These are phyloP conservation scores for Metschnikowia aberdeeniae DNA, from an alignment of 805 yeast genomes.

Conservation along the genomic window DNA sequence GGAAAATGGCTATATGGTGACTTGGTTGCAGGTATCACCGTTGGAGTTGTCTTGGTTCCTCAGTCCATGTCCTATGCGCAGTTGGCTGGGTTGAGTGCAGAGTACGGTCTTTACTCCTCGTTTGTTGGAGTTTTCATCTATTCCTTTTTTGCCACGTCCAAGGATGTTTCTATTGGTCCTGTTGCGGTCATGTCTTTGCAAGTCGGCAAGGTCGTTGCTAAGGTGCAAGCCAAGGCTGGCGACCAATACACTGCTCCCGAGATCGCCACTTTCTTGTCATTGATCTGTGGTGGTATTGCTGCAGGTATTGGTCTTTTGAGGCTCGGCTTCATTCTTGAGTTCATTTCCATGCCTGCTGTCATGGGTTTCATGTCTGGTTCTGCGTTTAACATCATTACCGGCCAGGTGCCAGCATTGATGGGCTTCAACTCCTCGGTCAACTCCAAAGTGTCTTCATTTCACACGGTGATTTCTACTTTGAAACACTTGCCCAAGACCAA, in stretches of 20 bases:
- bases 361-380: conserved; percentile 95
- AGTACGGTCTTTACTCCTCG: conserved; percentile 87
- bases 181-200: conserved; percentile 94
- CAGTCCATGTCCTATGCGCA: conserved; percentile 95
- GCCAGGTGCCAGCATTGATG: conserved; percentile 85
- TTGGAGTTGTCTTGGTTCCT: conserved; percentile 89
- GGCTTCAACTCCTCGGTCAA: conserved; percentile 66
- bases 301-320: conserved; percentile 78
- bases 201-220: conserved; percentile 70
- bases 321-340: conserved; percentile 83
- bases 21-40: conserved; percentile 87
- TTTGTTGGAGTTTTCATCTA: conserved; percentile 88
- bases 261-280: conserved; percentile 75
- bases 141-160: conserved; percentile 89
- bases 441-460: conserved; percentile 68
- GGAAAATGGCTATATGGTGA: conserved; percentile 75
- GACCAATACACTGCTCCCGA: conserved; percentile 55
- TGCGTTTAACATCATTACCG: conserved; percentile 74
- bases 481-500: conserved; percentile 66
- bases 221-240: conserved; percentile 45
- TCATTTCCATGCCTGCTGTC: conserved; percentile 87
- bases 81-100: conserved; percentile 74
- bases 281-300: conserved; percentile 83
- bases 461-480: conserved; percentile 65
- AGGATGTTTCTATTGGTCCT: conserved; percentile 94